Conservation (phyloP, 306 rosid genomes). For the Potentilla sterilis region DNA sequence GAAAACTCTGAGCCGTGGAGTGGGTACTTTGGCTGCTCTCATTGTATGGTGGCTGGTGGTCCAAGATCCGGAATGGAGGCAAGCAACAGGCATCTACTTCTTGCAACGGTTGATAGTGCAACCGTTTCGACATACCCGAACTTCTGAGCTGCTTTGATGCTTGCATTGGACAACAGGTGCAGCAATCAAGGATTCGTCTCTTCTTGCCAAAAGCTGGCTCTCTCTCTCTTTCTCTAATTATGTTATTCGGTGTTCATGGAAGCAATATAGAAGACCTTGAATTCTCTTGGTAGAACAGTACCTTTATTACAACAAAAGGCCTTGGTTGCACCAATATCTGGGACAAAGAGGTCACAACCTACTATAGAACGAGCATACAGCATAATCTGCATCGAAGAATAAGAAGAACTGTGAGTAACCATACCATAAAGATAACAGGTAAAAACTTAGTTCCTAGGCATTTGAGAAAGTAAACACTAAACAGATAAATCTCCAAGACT, state of each 20-base stretch:
- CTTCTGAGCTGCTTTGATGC: constrained; percentile 67
- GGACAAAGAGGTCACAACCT: constrained; percentile 12
- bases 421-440: constrained; percentile 3
- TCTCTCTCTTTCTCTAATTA: neutral
- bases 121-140: constrained; percentile 51
- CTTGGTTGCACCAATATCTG: constrained; percentile 9
- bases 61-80: constrained; percentile 53
- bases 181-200: neutral
- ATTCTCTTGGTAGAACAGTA: constrained; percentile 18
- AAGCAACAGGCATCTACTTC: constrained; percentile 60
- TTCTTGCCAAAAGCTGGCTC: constrained; percentile 10
- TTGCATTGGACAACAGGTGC: constrained; percentile 50
- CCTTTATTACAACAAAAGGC: constrained; percentile 15
- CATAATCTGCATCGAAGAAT: constrained; percentile 38
- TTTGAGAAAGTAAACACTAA: neutral
- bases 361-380: neutral
- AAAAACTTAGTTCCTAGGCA: neutral
- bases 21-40: constrained; percentile 48
- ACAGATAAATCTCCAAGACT: neutral
- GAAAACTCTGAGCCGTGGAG: constrained; percentile 36
- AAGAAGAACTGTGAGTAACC: constrained; percentile 17
- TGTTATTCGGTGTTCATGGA: constrained; percentile 22
- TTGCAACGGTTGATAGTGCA: constrained; percentile 58
- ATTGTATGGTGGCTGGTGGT: constrained; percentile 40
- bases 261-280: constrained; percentile 7